Evolutionary conservation across 176 grass and related monocot species (phyloP).

Genomic region (Carex parvula): DNA sequence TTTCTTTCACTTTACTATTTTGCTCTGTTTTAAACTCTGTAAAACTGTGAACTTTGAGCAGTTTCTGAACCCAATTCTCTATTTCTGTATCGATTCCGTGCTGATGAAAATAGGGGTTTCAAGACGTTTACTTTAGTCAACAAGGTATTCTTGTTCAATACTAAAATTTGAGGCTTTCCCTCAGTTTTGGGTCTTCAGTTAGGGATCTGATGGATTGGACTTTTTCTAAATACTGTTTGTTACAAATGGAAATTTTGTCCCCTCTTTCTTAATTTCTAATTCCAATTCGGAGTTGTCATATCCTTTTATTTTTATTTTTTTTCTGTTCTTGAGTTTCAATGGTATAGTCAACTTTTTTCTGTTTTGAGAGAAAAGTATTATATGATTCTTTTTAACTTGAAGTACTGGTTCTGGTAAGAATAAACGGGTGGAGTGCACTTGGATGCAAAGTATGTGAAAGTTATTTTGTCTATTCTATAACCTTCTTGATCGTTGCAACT

Average conservation of each 20-base stretch:
- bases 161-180: background rate
- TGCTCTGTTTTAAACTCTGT: background rate
- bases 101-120: background rate
- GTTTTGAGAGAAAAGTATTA: background rate
- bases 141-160: background rate
- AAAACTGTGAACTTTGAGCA: background rate
- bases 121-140: background rate
- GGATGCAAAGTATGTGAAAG: background rate
- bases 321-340: background rate
- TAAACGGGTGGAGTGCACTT: background rate
- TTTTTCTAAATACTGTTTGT: background rate
- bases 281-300: background rate
- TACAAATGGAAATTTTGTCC: background rate
- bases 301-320: background rate
- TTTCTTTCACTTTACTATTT: background rate
- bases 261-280: background rate
- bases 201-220: background rate
- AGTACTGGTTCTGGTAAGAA: background rate
- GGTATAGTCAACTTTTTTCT: background rate
- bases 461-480: background rate
- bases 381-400: background rate
- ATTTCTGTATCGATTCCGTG: background rate
- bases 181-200: background rate
- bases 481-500: background rate
- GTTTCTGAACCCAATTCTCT: constrained; percentile 3